phyloP scores from a whole-genome alignment of 148 eudicot species.

The Silene latifolia region DNA sequence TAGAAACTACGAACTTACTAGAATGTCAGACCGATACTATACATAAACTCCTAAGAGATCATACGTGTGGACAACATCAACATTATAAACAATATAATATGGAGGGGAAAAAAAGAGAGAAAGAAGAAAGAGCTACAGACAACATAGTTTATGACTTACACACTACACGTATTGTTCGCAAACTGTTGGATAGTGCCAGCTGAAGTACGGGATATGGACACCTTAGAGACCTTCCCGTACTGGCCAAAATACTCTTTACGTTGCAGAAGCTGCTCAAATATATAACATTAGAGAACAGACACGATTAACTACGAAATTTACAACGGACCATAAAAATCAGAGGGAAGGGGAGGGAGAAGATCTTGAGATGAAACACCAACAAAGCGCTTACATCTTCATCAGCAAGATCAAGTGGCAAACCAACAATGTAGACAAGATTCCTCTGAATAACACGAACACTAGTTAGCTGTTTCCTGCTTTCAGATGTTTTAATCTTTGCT shows the following conservation, averaged over 20 bases:
- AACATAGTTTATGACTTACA: constrained; percentile 48
- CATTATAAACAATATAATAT: no score
- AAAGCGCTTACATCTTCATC: constrained; percentile 74
- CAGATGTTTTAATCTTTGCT: constrained; percentile 59
- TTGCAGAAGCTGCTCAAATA: constrained; percentile 67
- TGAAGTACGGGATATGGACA: constrained; percentile 90
- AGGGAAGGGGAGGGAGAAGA: constrained; percentile 4
- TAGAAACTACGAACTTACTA: no score
- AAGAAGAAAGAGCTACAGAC: background rate
- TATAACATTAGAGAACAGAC: background rate
- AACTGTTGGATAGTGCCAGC: constrained; percentile 92
- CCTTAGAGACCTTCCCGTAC: constrained; percentile 93
- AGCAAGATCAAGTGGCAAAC: constrained; percentile 79
- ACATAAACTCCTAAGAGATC: no score
- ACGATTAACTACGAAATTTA: no score
- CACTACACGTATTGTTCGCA: constrained; percentile 92
- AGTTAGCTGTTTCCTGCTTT: constrained; percentile 81
- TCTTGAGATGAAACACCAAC: constrained; percentile 11
- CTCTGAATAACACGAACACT: constrained; percentile 88
- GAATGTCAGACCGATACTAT: no score
- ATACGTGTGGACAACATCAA: no score
- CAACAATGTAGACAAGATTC: constrained; percentile 92
- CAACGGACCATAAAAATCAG: no score
- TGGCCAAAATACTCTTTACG: constrained; percentile 76
- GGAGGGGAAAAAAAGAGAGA: no score